Conservation (phyloP, 129 eudicot species). For the Lonicera japonica region DNA sequence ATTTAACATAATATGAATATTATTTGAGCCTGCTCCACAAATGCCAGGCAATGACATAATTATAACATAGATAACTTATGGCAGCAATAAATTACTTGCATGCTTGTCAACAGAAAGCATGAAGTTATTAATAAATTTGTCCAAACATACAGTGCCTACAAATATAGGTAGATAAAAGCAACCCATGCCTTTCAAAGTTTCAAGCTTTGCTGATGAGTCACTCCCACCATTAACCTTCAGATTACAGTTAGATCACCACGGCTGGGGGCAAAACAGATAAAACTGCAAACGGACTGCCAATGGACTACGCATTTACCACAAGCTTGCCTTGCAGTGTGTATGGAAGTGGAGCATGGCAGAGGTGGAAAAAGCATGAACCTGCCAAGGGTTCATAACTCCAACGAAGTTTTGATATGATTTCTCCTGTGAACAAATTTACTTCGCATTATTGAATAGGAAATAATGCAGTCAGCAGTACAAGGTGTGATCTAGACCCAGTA, state of each 20-base stretch:
- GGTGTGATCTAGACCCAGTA: no score
- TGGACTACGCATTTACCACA: conserved; percentile 23
- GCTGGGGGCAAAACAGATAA: background rate
- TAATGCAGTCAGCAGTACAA: no score
- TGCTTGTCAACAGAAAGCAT: background rate
- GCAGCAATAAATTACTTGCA: background rate
- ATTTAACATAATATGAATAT: no score
- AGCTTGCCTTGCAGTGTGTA: conserved; percentile 14
- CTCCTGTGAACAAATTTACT: no score
- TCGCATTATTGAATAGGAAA: no score
- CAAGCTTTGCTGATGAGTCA: conserved; percentile 23
- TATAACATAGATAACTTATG: background rate
- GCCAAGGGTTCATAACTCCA: conserved; percentile 11
- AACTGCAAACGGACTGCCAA: conserved; percentile 17
- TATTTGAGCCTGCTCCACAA: no score
- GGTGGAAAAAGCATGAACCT: conserved; percentile 17
- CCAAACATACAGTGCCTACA: background rate
- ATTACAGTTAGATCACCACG: background rate
- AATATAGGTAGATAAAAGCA: background rate
- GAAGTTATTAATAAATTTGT: background rate
- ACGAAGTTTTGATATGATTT: background rate
- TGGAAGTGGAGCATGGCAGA: conserved; percentile 16
- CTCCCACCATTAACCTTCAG: conserved; percentile 6
- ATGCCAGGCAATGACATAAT: background rate
- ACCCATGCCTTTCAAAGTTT: conserved; percentile 20